phyloP scores from a whole-genome alignment of 306 rosid genomes.

The Inga laurina region DNA sequence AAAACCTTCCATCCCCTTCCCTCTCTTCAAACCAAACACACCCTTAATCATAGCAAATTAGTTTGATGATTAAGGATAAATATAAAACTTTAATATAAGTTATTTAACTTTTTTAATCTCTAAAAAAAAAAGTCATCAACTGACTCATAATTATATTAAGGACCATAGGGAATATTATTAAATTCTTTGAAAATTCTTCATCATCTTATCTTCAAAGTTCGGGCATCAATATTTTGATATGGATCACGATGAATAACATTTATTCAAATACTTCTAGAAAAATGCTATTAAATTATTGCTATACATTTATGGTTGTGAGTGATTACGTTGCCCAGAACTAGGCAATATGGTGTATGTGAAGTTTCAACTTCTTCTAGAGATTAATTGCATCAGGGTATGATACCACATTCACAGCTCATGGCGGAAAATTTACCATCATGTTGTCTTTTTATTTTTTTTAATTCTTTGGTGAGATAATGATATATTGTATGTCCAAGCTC shows the following conservation, averaged over 20 bases:
- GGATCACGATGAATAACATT: background rate
- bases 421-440: background rate
- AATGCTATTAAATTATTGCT: background rate
- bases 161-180: too few relatives aligned
- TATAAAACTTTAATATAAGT: too few relatives aligned
- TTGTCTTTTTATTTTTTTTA: background rate
- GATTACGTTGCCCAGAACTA: background rate
- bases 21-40: too few relatives aligned
- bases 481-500: too few relatives aligned
- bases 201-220: background rate
- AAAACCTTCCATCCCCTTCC: too few relatives aligned
- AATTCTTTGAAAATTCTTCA: background rate
- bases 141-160: too few relatives aligned
- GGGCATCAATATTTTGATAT: background rate
- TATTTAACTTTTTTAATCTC: too few relatives aligned
- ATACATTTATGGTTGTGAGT: background rate
- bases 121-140: too few relatives aligned
- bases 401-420: background rate
- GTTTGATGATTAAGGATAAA: too few relatives aligned
- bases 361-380: background rate
- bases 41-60: too few relatives aligned
- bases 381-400: background rate
- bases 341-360: background rate
- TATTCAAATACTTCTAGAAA: background rate
- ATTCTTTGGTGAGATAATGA: background rate